A percentile compares a stretch with the other conserved stretches of the same genome.
Evolutionary conservation across 495 filamentous ascomycete genomes (phyloP).

Genomic region (Cudoniella acicularis): DNA sequence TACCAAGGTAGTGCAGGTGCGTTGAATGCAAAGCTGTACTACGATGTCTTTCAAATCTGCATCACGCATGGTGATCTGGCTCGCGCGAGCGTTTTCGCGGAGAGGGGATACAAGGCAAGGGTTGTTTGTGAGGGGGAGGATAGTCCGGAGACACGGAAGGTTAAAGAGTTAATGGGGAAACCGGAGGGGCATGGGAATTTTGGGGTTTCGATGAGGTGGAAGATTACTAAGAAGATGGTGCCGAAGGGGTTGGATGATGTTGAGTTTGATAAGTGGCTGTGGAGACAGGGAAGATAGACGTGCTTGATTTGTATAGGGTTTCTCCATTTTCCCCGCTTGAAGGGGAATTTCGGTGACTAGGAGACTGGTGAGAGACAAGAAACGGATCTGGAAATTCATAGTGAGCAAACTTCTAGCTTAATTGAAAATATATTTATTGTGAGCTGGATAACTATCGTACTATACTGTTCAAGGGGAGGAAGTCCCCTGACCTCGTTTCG

Average conservation of each 20-base stretch:
- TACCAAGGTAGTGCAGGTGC: constrained; percentile 19
- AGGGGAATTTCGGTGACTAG: no score
- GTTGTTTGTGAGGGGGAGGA: constrained; percentile 35
- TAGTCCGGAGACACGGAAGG: constrained; percentile 26
- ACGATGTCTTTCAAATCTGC: constrained; percentile 42
- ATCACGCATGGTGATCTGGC: constrained; percentile 39
- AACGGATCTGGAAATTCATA: no score
- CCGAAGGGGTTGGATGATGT: constrained; percentile 29
- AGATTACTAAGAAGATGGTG: constrained; percentile 23
- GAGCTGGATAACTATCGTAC: no score
- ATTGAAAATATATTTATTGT: no score
- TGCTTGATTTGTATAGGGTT: no score
- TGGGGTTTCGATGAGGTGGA: constrained; percentile 34
- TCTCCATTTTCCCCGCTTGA: no score
- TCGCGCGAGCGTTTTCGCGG: constrained; percentile 40
- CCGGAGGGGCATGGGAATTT: constrained; percentile 29
- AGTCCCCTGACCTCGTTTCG: no score
- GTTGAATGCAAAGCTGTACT: constrained; percentile 31
- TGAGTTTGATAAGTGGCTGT: constrained; percentile 42
- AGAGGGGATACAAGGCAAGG: constrained; percentile 31
- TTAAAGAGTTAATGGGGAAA: constrained; percentile 30
- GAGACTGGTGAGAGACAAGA: no score
- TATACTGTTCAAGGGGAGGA: no score
- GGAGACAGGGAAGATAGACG: constrained; percentile 13
- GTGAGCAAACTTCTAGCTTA: no score